phyloP scores from a whole-genome alignment of 192 early-diverging fungal genomes.

The Podila verticillata region DNA sequence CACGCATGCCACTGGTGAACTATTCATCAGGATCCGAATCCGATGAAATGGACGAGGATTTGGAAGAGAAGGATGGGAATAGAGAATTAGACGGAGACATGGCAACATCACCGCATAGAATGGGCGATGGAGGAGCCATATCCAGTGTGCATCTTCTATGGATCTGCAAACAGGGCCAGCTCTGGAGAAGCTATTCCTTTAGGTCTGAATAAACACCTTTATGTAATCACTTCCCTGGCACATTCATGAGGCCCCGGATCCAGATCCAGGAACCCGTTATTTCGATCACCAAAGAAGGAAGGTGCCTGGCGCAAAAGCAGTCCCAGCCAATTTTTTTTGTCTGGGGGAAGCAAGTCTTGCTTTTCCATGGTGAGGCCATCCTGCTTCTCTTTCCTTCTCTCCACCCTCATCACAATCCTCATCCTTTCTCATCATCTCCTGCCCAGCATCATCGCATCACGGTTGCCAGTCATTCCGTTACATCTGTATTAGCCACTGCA shows the following conservation, averaged over 20 bases:
- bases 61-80: not conserved
- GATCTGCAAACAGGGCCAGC: constrained; percentile 36
- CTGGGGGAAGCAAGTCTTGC: not conserved
- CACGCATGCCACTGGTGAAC: constrained; percentile 12
- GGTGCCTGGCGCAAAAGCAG: too few species aligned
- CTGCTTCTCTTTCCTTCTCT: not conserved
- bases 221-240: too few species aligned
- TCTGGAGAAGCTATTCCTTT: not conserved
- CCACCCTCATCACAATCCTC: not conserved
- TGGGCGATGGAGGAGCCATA: constrained; percentile 33
- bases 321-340: not conserved
- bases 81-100: not conserved
- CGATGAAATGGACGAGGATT: not conserved
- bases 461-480: not conserved
- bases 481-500: not conserved
- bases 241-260: too few species aligned
- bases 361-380: not conserved
- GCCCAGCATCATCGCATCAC: constrained; percentile 7
- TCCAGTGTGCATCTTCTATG: constrained; percentile 36
- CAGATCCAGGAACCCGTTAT: too few species aligned
- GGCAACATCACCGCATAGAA: not conserved
- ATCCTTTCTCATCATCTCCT: not conserved
- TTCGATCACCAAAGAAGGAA: too few species aligned
- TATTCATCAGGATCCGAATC: constrained; percentile 31
- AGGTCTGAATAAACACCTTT: too few species aligned